A percentile compares a stretch with the other conserved stretches of the same genome.
Evolutionary conservation across 257 asterid species (phyloP).

Genomic region (Anisodus tanguticus): DNA sequence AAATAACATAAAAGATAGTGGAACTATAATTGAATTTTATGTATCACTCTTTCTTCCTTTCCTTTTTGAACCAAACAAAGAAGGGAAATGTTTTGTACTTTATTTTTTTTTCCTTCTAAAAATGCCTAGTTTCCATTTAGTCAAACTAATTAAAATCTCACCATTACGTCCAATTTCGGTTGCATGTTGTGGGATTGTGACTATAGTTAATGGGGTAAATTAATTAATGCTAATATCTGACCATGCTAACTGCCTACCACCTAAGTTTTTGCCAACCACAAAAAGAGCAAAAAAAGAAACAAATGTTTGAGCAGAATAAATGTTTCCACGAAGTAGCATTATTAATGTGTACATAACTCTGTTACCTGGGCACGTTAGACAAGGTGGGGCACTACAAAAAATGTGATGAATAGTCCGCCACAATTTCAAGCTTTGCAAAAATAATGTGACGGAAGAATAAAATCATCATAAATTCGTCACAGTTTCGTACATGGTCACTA

Average conservation of each 20-base stretch:
- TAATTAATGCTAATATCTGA: neutral
- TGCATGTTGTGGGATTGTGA: neutral
- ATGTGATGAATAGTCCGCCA: too few relatives aligned
- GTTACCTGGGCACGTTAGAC: neutral
- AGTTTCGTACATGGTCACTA: neutral
- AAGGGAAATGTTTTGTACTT: neutral
- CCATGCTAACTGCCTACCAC: neutral
- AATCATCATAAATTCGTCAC: too few relatives aligned
- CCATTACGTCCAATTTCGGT: neutral
- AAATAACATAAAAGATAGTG: too few relatives aligned
- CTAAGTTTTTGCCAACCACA: neutral
- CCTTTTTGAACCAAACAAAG: neutral
- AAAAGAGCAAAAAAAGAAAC: neutral
- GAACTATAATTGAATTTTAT: too few relatives aligned
- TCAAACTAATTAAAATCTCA: neutral
- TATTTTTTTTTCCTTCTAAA: too few relatives aligned
- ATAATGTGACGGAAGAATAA: neutral
- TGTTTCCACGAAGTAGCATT: neutral
- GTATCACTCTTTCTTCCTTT: too few relatives aligned
- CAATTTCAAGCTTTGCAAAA: neutral
- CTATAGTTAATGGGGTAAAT: neutral
- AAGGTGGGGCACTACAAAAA: too few relatives aligned
- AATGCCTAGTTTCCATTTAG: neutral
- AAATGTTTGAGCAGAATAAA: neutral
- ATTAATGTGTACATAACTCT: neutral